A percentile compares a stretch with the other conserved stretches of the same genome.
Conservation (phyloP, 1,284 basidiomycete genomes). For the Sutorius eximius region DNA sequence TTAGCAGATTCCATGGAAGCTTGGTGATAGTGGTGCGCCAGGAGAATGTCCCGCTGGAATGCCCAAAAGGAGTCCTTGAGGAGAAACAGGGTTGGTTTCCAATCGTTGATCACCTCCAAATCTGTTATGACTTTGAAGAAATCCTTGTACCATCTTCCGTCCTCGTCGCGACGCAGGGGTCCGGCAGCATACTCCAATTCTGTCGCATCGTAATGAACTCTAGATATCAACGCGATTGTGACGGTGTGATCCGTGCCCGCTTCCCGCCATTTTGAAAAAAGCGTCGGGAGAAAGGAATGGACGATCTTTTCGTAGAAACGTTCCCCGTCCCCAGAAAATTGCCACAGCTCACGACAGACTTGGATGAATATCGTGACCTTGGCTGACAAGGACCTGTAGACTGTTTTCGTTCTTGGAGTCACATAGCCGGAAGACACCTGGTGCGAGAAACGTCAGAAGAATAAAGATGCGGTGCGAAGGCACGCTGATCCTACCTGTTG, state of each 20-base stretch:
- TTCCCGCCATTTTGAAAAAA: conserved; percentile 82
- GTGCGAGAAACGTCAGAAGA: conserved; percentile 8
- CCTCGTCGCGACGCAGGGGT: conserved; percentile 71
- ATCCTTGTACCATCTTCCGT: conserved; percentile 88
- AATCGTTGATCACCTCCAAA: conserved; percentile 84
- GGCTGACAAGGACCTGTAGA: conserved; percentile 90
- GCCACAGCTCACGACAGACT: conserved; percentile 94
- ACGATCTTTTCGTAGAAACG: conserved; percentile 96
- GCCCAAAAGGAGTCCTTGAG: conserved; percentile 88
- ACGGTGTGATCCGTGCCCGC: conserved; percentile 90
- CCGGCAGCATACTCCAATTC: conserved; percentile 80
- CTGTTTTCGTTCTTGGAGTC: conserved; percentile 80
- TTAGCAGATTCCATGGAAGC: conserved; percentile 46
- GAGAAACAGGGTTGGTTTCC: conserved; percentile 82
- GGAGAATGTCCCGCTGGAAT: conserved; percentile 84
- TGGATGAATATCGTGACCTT: conserved; percentile 94
- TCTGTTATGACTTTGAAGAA: conserved; percentile 96
- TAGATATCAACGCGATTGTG: conserved; percentile 92
- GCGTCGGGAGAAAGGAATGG: conserved; percentile 85
- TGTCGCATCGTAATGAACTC: conserved; percentile 86
- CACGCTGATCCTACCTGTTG: conserved; percentile 48
- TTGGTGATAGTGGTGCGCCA: conserved; percentile 83
- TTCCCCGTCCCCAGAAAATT: conserved; percentile 96
- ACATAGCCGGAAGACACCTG: conserved; percentile 83
- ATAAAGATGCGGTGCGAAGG: conserved; percentile 1